Percentiles rank a stretch among this genome's conserved stretches.
Conservation (phyloP, 106 monocot genomes). For the Platanthera guangdongensis region DNA sequence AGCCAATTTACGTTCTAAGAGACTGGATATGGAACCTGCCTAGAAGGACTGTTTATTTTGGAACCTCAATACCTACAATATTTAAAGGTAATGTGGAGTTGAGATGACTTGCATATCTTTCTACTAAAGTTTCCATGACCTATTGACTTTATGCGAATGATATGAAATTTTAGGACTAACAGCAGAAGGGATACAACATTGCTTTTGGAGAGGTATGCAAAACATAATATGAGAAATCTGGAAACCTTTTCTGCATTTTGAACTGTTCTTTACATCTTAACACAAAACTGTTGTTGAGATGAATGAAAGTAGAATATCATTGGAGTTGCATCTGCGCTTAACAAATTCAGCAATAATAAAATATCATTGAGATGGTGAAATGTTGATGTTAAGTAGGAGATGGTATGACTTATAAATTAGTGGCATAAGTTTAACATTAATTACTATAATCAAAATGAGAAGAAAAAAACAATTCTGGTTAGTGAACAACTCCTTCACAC, state of each 20-base stretch:
- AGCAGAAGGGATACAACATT: constrained; percentile 23
- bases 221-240: neutral
- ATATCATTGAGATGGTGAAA: too few species aligned
- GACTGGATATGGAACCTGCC: constrained; percentile 18
- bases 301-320: neutral
- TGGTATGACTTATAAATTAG: too few species aligned
- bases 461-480: too few species aligned
- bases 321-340: too few species aligned
- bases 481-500: too few species aligned
- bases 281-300: neutral
- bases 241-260: neutral
- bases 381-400: too few species aligned
- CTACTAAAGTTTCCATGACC: neutral
- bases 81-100: constrained; percentile 10
- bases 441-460: too few species aligned
- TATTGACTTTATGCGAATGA: neutral
- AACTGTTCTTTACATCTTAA: neutral
- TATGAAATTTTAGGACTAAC: constrained; percentile 16
- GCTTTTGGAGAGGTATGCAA: constrained; percentile 31
- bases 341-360: too few species aligned
- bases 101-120: neutral
- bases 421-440: too few species aligned
- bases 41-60: constrained; percentile 14
- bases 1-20: constrained; percentile 13
- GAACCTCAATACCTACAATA: constrained; percentile 23